These are phyloP conservation scores for Diaporthe sp. DNA, from an alignment of 2,329 filamentous ascomycete species.

Conservation along the genomic window DNA sequence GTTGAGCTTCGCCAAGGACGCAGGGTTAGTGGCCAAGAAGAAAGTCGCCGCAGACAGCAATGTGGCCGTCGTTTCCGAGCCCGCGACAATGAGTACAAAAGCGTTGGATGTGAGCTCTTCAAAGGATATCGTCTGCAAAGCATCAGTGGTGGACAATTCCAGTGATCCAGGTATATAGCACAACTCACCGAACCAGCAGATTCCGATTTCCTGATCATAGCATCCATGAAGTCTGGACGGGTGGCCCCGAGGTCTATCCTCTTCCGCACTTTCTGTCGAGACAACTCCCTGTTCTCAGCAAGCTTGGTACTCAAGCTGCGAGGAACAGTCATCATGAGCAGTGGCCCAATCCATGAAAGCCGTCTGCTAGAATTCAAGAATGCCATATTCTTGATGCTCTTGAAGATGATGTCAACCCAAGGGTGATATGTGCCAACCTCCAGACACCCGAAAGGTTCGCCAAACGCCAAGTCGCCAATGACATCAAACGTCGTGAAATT, in stretches of 20 bases:
- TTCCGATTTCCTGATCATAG: slow-evolving; percentile 15
- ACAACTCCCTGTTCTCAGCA: slow-evolving; percentile 1
- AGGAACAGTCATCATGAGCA: slow-evolving; percentile 13
- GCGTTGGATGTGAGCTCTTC: slow-evolving; percentile 45
- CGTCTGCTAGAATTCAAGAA: slow-evolving; percentile 31
- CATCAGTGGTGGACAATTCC: neutral
- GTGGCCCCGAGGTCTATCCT: slow-evolving; percentile 6
- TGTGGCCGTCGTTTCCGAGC: slow-evolving; percentile 45
- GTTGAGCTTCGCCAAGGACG: slow-evolving; percentile 42
- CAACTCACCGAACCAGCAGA: slow-evolving; percentile 11
- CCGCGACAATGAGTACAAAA: slow-evolving; percentile 41
- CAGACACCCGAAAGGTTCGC: slow-evolving; percentile 54
- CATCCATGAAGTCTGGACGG: slow-evolving; percentile 24
- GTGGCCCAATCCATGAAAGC: slow-evolving; percentile 8
- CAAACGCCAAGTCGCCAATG: slow-evolving; percentile 53
- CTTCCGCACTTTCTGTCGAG: slow-evolving; percentile 13
- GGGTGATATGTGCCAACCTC: slow-evolving; percentile 44
- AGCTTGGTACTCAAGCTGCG: slow-evolving; percentile 9
- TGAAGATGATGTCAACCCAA: slow-evolving; percentile 44
- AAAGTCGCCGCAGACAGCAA: slow-evolving; percentile 36
- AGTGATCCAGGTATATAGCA: neutral
- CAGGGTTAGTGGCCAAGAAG: slow-evolving; percentile 28
- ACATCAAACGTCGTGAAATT: slow-evolving; percentile 52
- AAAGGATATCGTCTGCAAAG: slow-evolving; percentile 7
- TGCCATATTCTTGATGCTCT: slow-evolving; percentile 23